Conservation (phyloP, 73 alveolate species). For the Paramecium biaurelia region DNA sequence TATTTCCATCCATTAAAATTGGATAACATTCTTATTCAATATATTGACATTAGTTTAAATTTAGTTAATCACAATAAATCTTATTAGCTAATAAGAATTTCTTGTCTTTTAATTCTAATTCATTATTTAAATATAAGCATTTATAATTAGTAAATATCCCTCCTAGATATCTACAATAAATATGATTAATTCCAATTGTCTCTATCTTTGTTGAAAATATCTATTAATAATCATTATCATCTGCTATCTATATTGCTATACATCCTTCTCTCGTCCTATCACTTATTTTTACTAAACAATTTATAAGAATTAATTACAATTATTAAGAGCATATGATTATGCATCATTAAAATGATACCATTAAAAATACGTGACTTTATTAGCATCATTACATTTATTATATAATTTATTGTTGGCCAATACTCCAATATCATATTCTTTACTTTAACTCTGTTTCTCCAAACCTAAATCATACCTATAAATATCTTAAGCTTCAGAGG, state of each 20-base stretch:
- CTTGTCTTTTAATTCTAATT: background rate
- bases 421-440: background rate
- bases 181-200: constrained; percentile 21
- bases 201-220: background rate
- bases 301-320: background rate
- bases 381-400: background rate
- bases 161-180: constrained; percentile 40
- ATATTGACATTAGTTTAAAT: background rate
- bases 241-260: constrained; percentile 9
- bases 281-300: background rate
- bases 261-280: constrained; percentile 45
- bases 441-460: background rate
- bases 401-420: background rate
- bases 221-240: background rate
- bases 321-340: background rate
- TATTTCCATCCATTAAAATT: background rate
- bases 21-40: background rate
- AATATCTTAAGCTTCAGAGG: background rate
- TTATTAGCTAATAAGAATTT: background rate
- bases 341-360: background rate
- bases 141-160: background rate
- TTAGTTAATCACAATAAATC: background rate
- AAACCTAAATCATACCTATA: background rate
- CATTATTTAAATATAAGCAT: background rate
- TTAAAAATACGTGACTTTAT: background rate